These are phyloP conservation scores for Tanacetum coccineum DNA, from an alignment of 129 eudicot genomes.

Conservation along the genomic window DNA sequence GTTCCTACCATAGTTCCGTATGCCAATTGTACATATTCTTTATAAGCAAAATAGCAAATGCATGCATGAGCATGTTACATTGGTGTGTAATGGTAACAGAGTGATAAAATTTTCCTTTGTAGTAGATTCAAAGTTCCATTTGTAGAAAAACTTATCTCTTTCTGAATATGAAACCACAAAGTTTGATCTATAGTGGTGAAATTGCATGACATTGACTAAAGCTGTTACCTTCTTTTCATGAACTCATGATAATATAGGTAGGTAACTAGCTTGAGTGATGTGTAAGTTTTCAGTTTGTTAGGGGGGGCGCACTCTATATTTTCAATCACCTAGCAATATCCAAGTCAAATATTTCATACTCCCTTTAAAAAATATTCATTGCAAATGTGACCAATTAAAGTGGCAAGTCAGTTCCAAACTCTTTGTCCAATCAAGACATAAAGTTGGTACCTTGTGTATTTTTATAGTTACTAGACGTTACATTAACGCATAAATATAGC, in stretches of 20 bases:
- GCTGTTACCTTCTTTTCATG: slow-evolving; percentile 23
- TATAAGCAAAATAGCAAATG: slow-evolving; percentile 22
- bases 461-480: not conserved
- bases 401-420: not conserved
- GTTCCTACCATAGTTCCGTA: slow-evolving; percentile 27
- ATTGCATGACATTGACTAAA: slow-evolving; percentile 30
- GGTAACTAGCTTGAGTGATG: slow-evolving; percentile 33
- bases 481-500: not conserved
- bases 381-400: slow-evolving; percentile 16
- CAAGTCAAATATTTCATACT: slow-evolving; percentile 32
- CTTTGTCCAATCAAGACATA: slow-evolving; percentile 18
- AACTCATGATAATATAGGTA: slow-evolving; percentile 25
- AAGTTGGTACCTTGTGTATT: not conserved
- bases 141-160: slow-evolving; percentile 30
- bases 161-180: slow-evolving; percentile 30
- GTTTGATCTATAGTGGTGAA: slow-evolving; percentile 26
- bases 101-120: slow-evolving; percentile 13
- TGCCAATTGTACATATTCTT: slow-evolving; percentile 15
- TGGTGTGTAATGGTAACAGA: slow-evolving; percentile 1
- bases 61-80: slow-evolving; percentile 25
- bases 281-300: slow-evolving; percentile 27
- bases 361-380: slow-evolving; percentile 4
- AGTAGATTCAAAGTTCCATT: not conserved
- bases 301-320: slow-evolving; percentile 18
- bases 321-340: slow-evolving; percentile 17